phyloP scores from a whole-genome alignment of 441 rosid species.

The Omphalea diandra region DNA sequence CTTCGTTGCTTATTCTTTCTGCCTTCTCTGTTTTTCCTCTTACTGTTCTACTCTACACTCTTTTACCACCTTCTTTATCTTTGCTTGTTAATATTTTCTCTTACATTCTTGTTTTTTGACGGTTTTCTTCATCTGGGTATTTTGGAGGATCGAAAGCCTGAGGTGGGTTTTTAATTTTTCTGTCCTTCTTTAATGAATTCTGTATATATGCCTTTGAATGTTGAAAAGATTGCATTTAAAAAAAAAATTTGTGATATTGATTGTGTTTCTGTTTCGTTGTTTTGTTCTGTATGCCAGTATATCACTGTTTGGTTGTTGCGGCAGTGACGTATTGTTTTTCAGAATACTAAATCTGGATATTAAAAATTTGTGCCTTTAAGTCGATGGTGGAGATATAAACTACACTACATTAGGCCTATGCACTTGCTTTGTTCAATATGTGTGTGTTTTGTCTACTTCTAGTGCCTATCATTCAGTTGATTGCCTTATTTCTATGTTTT shows the following conservation, averaged over 20 bases:
- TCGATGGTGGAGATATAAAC: background rate
- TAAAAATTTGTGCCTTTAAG: background rate
- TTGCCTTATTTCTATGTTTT: background rate
- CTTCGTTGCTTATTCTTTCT: no score
- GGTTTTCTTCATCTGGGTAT: constrained; percentile 17
- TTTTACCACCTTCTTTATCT: no score
- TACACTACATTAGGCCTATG: background rate
- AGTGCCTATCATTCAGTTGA: background rate
- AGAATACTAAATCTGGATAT: background rate
- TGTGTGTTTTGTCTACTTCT: background rate
- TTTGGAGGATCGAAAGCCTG: constrained; percentile 8
- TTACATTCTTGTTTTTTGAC: constrained; percentile 14
- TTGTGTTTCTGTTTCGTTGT: background rate
- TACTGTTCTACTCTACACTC: background rate
- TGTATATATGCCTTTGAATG: background rate
- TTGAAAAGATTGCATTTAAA: background rate
- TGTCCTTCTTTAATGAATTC: no score
- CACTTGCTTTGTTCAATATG: background rate
- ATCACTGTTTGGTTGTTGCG: no score
- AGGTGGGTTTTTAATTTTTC: constrained; percentile 32
- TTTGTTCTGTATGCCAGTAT: no score
- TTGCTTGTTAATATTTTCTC: background rate
- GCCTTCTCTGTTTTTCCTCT: constrained; percentile 24
- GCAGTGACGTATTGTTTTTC: background rate
- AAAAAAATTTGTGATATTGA: no score